These are phyloP conservation scores for Penicillium sclerotigenum DNA, from an alignment of 2,329 filamentous ascomycete genomes.

Conservation along the genomic window DNA sequence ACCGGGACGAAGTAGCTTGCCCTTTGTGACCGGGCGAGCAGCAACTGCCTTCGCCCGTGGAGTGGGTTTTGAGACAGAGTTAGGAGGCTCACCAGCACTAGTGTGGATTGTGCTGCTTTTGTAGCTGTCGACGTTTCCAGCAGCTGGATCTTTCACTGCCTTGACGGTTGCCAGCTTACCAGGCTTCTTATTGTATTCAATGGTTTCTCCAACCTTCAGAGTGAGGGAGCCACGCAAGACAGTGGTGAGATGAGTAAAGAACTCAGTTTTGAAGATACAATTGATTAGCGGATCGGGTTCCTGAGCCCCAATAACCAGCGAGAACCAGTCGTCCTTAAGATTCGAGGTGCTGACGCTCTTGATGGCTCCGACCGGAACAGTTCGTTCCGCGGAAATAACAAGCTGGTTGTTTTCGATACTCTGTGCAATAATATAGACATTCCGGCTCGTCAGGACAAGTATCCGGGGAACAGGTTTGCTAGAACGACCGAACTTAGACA, in stretches of 20 bases:
- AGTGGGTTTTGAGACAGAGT: conserved; percentile 76
- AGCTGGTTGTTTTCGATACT: conserved; percentile 76
- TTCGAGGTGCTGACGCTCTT: conserved; percentile 81
- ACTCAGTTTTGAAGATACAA: conserved; percentile 93
- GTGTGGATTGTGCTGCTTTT: conserved; percentile 93
- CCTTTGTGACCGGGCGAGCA: conserved; percentile 85
- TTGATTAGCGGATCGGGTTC: conserved; percentile 91
- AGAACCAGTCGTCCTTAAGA: conserved; percentile 94
- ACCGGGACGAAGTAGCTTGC: conserved; percentile 86
- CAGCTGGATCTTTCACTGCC: conserved; percentile 79
- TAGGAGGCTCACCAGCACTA: conserved; percentile 75
- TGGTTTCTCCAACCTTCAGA: conserved; percentile 76
- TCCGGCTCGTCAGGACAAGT: conserved; percentile 77
- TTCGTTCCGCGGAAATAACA: conserved; percentile 75
- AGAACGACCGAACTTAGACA: conserved; percentile 93
- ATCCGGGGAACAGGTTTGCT: conserved; percentile 88
- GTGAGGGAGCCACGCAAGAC: conserved; percentile 76
- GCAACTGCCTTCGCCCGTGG: conserved; percentile 83
- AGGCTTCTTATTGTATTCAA: conserved; percentile 97
- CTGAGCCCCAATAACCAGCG: conserved; percentile 79
- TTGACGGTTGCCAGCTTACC: conserved; percentile 88
- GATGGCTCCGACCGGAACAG: conserved; percentile 79
- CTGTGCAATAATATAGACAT: conserved; percentile 87
- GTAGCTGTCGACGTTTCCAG: conserved; percentile 73
- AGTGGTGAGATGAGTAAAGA: conserved; percentile 86